A percentile compares a stretch with the other conserved stretches of the same genome.
phyloP scores from a whole-genome alignment of 176 grass and related monocot genomes.

The Musa itinerans region DNA sequence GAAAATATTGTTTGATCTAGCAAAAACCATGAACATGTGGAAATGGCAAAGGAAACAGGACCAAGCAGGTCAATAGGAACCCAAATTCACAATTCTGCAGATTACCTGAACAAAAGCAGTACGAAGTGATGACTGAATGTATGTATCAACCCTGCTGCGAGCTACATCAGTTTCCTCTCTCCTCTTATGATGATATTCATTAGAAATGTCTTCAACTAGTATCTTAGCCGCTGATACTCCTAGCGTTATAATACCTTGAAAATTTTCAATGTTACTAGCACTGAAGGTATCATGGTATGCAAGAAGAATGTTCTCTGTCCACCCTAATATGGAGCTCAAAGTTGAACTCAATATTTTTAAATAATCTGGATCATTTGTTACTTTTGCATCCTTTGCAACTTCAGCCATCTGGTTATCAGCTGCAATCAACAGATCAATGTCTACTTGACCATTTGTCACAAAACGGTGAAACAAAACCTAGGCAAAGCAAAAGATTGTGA shows the following conservation, averaged over 20 bases:
- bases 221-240: conserved; percentile 81
- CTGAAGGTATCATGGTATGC: conserved; percentile 91
- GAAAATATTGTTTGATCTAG: background rate
- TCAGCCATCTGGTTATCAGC: conserved; percentile 67
- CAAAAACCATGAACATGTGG: background rate
- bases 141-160: conserved; percentile 76
- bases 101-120: conserved; percentile 96
- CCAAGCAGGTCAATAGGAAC: background rate
- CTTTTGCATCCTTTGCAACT: conserved; percentile 78
- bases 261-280: conserved; percentile 79
- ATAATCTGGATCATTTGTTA: conserved; percentile 79
- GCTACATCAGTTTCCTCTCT: conserved; percentile 88
- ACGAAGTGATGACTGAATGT: conserved; percentile 76
- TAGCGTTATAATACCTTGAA: conserved; percentile 81
- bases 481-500: conserved; percentile 83
- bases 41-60: background rate
- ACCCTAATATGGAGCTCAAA: conserved; percentile 76
- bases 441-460: conserved; percentile 57
- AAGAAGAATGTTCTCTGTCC: conserved; percentile 86
- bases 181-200: conserved; percentile 85
- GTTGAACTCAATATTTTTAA: conserved; percentile 85
- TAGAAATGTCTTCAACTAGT: conserved; percentile 94
- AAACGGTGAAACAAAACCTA: conserved; percentile 82
- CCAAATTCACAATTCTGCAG: background rate
- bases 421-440: conserved; percentile 81